phyloP scores from a whole-genome alignment of 495 filamentous ascomycete genomes.

The Neurospora sp. region DNA sequence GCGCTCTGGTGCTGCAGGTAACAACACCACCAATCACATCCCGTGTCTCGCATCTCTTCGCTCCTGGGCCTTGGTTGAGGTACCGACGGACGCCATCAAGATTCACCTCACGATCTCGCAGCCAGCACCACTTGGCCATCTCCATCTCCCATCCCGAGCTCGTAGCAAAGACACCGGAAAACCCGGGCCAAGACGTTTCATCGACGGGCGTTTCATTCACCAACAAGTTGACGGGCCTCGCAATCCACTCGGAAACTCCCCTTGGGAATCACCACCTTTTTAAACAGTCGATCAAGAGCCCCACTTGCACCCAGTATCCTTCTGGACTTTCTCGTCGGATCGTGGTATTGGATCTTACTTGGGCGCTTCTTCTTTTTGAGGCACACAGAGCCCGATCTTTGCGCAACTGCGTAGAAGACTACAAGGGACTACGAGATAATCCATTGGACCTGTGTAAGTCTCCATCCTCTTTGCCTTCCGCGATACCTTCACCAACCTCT shows the following conservation, averaged over 20 bases:
- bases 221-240: neutral
- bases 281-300: neutral
- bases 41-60: neutral
- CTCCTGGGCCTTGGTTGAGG: conserved; percentile 15
- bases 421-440: neutral
- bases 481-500: neutral
- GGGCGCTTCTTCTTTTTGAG: neutral
- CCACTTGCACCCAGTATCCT: neutral
- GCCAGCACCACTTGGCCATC: neutral
- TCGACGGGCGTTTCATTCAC: neutral
- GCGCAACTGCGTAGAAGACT: neutral
- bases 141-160: neutral
- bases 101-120: conserved; percentile 7
- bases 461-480: neutral
- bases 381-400: neutral
- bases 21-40: conserved; percentile 17
- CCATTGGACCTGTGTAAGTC: neutral
- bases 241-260: neutral
- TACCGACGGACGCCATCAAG: conserved; percentile 13
- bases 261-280: neutral
- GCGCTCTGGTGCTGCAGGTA: conserved; percentile 23
- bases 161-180: neutral
- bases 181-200: neutral
- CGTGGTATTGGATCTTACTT: neutral
- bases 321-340: neutral